Evolutionary conservation across 78 protist genomes (phyloP).

Genomic region (Planoprotostelium fungivorum): DNA sequence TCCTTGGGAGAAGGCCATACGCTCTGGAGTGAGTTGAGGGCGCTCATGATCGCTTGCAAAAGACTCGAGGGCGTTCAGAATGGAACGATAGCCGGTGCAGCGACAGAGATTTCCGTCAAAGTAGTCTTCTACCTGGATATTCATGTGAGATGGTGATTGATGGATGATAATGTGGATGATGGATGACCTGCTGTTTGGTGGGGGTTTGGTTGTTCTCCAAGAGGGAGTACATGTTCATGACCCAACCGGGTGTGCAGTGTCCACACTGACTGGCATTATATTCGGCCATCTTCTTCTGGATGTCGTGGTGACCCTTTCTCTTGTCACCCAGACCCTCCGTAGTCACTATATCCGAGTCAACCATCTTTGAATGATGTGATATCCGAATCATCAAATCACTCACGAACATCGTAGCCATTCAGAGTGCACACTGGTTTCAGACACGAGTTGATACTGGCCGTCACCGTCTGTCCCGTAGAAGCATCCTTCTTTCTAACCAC

Average conservation of each 20-base stretch:
- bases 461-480: conserved; percentile 11
- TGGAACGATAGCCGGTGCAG: conserved; percentile 97
- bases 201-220: conserved; percentile 26
- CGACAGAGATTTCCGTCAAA: conserved; percentile 95
- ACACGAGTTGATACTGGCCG: conserved; percentile 75
- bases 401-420: conserved; percentile 30
- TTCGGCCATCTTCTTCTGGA: conserved; percentile 57
- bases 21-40: neutral
- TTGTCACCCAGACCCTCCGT: conserved; percentile 83
- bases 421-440: conserved; percentile 69
- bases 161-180: neutral
- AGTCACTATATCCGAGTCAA: conserved; percentile 59
- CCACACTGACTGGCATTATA: conserved; percentile 91
- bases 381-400: neutral
- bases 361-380: neutral
- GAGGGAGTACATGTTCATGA: conserved; percentile 63
- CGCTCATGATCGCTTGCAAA: neutral
- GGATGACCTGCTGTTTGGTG: conserved; percentile 22
- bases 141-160: neutral
- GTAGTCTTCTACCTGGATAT: conserved; percentile 46
- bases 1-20: neutral
- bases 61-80: conserved; percentile 73
- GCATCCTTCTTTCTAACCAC: conserved; percentile 33
- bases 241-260: conserved; percentile 89
- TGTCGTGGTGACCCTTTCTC: conserved; percentile 22